Conservation (phyloP, 1,284 basidiomycete species). For the Neolentinus lepideus region DNA sequence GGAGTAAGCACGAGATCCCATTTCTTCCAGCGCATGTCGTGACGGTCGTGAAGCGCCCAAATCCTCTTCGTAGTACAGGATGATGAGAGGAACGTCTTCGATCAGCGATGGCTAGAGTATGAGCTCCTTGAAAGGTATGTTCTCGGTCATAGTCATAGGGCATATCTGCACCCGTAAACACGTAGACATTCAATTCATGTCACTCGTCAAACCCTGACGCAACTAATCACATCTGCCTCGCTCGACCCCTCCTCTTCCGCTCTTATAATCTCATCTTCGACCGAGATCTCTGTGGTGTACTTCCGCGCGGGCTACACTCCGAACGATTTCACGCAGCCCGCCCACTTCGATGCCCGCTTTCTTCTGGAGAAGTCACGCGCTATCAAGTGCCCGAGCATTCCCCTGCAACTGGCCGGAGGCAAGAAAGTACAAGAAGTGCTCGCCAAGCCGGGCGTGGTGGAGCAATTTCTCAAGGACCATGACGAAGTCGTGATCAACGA, state of each 20-base stretch:
- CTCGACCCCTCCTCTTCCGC: slow-evolving; percentile 33
- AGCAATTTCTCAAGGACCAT: slow-evolving; percentile 54
- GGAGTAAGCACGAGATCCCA: slow-evolving; percentile 28
- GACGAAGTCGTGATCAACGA: slow-evolving; percentile 34
- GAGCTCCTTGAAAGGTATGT: slow-evolving; percentile 69
- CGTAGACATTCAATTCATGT: slow-evolving; percentile 65
- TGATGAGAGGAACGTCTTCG: slow-evolving; percentile 93
- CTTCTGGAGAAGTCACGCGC: slow-evolving; percentile 74
- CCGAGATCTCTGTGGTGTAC: slow-evolving; percentile 80
- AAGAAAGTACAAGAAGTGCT: slow-evolving; percentile 96
- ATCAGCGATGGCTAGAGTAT: slow-evolving; percentile 88
- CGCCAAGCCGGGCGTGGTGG: slow-evolving; percentile 66
- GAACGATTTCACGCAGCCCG: slow-evolving; percentile 62
- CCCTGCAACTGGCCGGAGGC: slow-evolving; percentile 89
- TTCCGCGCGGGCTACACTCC: slow-evolving; percentile 88
- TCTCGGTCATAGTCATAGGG: too few relatives aligned
- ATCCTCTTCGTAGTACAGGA: slow-evolving; percentile 89
- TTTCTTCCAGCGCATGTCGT: neutral
- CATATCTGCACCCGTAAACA: too few relatives aligned
- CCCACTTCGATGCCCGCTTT: slow-evolving; percentile 67
- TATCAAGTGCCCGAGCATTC: slow-evolving; percentile 91
- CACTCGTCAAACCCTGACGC: slow-evolving; percentile 69
- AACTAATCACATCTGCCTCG: slow-evolving; percentile 48
- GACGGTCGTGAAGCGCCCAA: slow-evolving; percentile 37
- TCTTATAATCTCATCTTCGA: slow-evolving; percentile 28